These are phyloP conservation scores for Arxiozyma slooffiae DNA, from an alignment of 1,139 yeast genomes.

Conservation along the genomic window DNA sequence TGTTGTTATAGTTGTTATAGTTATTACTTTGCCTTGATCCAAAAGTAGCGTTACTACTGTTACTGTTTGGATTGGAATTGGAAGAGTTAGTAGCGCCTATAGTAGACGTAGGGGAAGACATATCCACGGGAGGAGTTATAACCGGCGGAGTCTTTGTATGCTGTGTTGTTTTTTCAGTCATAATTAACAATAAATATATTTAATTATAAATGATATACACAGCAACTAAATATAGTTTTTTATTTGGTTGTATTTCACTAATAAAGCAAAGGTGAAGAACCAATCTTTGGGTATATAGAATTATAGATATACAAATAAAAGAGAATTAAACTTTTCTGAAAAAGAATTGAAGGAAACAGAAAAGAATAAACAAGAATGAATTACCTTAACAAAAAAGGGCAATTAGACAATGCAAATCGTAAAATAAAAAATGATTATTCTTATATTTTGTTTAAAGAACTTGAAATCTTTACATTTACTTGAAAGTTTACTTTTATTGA, in stretches of 20 bases:
- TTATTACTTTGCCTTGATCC: background rate
- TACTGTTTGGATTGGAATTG: background rate
- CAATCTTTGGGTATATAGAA: too few relatives aligned
- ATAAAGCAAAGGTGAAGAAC: background rate
- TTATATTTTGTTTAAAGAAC: background rate
- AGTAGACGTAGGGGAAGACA: background rate
- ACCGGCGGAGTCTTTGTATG: background rate
- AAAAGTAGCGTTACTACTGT: background rate
- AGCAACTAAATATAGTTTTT: background rate
- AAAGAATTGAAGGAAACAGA: background rate
- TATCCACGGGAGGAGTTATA: background rate
- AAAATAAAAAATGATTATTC: background rate
- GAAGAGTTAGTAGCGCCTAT: background rate
- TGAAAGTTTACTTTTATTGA: background rate
- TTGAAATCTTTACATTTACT: background rate
- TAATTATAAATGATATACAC: background rate
- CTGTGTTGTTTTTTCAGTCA: conserved; percentile 1
- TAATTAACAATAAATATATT: background rate
- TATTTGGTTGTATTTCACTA: too few relatives aligned
- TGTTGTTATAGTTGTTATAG: background rate
- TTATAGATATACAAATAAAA: too few relatives aligned
- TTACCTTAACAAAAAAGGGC: background rate
- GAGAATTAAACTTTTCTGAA: background rate
- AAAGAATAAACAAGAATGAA: background rate
- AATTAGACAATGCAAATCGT: background rate